Evolutionary conservation across 2,329 filamentous ascomycete genomes (phyloP).

Genomic region (Sporothrix dimorphospora): DNA sequence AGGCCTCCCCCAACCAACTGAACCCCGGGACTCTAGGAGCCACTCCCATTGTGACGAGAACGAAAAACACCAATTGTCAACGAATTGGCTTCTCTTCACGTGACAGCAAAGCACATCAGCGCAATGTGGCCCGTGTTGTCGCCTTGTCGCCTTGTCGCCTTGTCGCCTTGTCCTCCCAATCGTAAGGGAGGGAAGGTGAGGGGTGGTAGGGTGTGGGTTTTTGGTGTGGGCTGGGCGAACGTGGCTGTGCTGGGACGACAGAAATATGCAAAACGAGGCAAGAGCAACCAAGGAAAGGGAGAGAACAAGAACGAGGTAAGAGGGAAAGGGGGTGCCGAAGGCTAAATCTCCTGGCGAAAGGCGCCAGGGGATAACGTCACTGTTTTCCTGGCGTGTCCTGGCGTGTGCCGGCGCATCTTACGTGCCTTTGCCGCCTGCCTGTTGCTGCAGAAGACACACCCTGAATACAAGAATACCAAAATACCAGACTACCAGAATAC

Average conservation of each 20-base stretch:
- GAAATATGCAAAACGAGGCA: slow-evolving; percentile 14
- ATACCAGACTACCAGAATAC: too few species aligned
- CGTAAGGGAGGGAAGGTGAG: slow-evolving; percentile 29
- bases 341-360: background rate
- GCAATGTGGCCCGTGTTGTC: slow-evolving; percentile 8
- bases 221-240: slow-evolving; percentile 14
- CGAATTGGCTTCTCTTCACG: background rate
- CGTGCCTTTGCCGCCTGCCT: background rate
- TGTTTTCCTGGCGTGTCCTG: background rate
- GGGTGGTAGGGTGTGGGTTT: slow-evolving; percentile 19
- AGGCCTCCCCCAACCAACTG: background rate
- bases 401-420: background rate
- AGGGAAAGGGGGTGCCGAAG: background rate
- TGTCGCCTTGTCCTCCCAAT: background rate
- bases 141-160: background rate
- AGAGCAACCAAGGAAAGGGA: slow-evolving; percentile 7
- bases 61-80: background rate
- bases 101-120: background rate
- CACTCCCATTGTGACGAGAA: slow-evolving; percentile 1
- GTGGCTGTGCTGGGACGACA: slow-evolving; percentile 22
- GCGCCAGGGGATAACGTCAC: slow-evolving; percentile 16
- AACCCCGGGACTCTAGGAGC: too few species aligned
- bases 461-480: too few species aligned
- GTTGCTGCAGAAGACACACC: background rate
- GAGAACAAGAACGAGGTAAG: background rate